Base-by-base conservation (phyloP, 345 rosid species). In the Eucalyptus leucophloia region DNA sequence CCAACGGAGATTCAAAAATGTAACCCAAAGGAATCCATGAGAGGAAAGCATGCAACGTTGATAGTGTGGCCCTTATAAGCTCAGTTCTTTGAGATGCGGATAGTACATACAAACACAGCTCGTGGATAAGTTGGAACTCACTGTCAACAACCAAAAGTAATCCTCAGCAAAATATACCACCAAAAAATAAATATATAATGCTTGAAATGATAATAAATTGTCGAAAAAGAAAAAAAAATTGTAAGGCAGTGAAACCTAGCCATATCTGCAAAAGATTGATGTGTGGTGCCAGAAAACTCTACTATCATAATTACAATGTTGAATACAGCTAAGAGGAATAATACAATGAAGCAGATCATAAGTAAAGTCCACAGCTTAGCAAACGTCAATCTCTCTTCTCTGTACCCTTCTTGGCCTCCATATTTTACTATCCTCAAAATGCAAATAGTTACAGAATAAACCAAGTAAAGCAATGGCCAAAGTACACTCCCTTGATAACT, bases 1-100 rank as follows among this genome's bases (percentile, higher is more conserved):
- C 99, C 97, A 97, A 88, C 87, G 98, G 96, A 56, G 99, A 98
- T 92, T 98, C 99, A 95, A 98, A 98, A 91, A 98, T 98, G 92
- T 98, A 98, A 91, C 99, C 99, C 93, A 98, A 89, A 7, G 99
- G 99, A 90, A 98, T 98, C 99, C 99, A 97, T 12, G 99, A 98
- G 91, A 98, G 99, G 91, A 96, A 98, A 89, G 99, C 99, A 94
- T 97, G 99, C 93, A 98, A 92, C 18, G 99, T 96, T 88, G 99
- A 96, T 72, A 98, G 92, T 9, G 99, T 98, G 82, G 99, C 99
- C 49, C 97, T 95, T 91, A 96, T 95, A 88, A 97, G 99, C 94
- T 98, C 99, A 89, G 95, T 93, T 93, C 99, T 96, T 91, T 98
- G 99, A 81, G 99, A 98, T 81, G 96, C 99, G 87, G 99, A 98